A percentile compares a stretch with the other conserved stretches of the same genome.
phyloP scores from a whole-genome alignment of 2,329 filamentous ascomycete species.

The Aspergillus sergii region DNA sequence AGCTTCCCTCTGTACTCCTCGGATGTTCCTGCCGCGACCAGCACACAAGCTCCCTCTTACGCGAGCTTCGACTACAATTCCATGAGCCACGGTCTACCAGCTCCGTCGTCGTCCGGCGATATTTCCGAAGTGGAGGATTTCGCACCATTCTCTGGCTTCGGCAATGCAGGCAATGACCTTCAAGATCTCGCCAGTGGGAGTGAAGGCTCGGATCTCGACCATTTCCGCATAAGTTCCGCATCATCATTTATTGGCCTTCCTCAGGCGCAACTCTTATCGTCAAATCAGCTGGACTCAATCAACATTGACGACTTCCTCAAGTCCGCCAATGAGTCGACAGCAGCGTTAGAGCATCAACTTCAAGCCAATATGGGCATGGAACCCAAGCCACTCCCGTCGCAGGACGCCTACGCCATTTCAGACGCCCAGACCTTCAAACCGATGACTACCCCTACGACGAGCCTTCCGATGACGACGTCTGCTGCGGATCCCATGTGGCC shows the following conservation, averaged over 20 bases:
- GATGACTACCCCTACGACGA: conserved; percentile 21
- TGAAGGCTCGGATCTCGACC: conserved; percentile 45
- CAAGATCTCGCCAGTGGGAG: conserved; percentile 45
- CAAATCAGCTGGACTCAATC: conserved; percentile 43
- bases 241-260: conserved; percentile 47
- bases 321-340: conserved; percentile 43
- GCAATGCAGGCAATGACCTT: conserved; percentile 32
- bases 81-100: conserved; percentile 40
- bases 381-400: conserved; percentile 32
- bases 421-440: conserved; percentile 27
- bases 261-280: conserved; percentile 44
- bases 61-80: conserved; percentile 49
- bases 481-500: conserved; percentile 38
- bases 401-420: conserved; percentile 33
- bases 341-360: conserved; percentile 43
- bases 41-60: conserved; percentile 50
- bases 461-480: conserved; percentile 28
- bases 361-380: conserved; percentile 42
- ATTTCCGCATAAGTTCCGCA: conserved; percentile 45
- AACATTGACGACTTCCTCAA: conserved; percentile 50
- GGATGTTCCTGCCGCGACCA: conserved; percentile 39
- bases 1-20: conserved; percentile 47
- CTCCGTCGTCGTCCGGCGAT: conserved; percentile 53
- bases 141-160: conserved; percentile 35
- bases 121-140: conserved; percentile 52